A percentile compares a stretch with the other conserved stretches of the same genome.
Conservation (phyloP, 768 basidiomycete genomes). For the Plicaturopsis crispa region DNA sequence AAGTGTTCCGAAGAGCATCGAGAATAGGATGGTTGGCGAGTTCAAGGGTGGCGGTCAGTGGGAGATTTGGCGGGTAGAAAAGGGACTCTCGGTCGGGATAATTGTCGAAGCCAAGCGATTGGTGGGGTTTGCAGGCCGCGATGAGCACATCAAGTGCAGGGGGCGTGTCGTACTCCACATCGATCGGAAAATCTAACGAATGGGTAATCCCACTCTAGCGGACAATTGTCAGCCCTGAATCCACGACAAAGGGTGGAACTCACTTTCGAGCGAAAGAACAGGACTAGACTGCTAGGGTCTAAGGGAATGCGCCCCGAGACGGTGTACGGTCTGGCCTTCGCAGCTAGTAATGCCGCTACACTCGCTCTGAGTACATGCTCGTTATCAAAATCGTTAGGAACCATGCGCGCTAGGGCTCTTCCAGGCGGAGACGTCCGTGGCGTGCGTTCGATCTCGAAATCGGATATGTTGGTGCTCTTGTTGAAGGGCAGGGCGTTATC, state of each 20-base stretch:
- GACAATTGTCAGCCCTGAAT: slow-evolving; percentile 4
- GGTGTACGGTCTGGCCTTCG: slow-evolving; percentile 57
- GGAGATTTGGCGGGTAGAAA: slow-evolving; percentile 66
- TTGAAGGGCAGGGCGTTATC: slow-evolving; percentile 24
- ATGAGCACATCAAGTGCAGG: slow-evolving; percentile 76
- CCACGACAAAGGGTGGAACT: slow-evolving; percentile 10
- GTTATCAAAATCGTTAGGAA: slow-evolving; percentile 38
- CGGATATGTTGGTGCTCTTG: slow-evolving; percentile 35
- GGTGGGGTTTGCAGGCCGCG: slow-evolving; percentile 63
- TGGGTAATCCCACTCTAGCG: slow-evolving; percentile 69
- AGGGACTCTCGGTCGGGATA: slow-evolving; percentile 59
- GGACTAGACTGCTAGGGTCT: slow-evolving; percentile 55
- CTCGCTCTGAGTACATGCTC: slow-evolving; percentile 48
- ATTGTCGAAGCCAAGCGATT: slow-evolving; percentile 40
- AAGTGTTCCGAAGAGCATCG: slow-evolving; percentile 59
- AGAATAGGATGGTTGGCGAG: slow-evolving; percentile 78
- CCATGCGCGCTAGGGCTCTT: slow-evolving; percentile 22
- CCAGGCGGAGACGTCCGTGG: slow-evolving; percentile 27
- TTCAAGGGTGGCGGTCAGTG: slow-evolving; percentile 70
- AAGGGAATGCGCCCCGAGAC: slow-evolving; percentile 64
- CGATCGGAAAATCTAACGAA: slow-evolving; percentile 76
- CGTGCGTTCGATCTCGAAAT: slow-evolving; percentile 63
- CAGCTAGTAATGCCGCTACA: slow-evolving; percentile 45
- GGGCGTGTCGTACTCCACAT: slow-evolving; percentile 65
- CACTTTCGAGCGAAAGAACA: slow-evolving; percentile 80